phyloP scores from a whole-genome alignment of 805 yeast genomes.

The Barnettozyma wickerhamii region DNA sequence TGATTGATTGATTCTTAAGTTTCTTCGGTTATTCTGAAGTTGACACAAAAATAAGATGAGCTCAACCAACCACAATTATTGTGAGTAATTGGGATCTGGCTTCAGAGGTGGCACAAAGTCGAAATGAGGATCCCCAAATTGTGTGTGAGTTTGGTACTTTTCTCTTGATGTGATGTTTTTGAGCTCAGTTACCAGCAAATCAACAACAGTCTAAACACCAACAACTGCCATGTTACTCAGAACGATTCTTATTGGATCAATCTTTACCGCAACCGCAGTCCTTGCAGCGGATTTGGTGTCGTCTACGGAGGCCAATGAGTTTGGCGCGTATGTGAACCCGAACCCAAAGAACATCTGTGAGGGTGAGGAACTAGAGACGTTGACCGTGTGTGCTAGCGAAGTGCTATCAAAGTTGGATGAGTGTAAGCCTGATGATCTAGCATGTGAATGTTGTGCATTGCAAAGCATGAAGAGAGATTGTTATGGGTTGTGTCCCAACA shows the following conservation, averaged over 20 bases:
- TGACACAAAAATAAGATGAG: no score
- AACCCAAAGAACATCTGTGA: constrained; percentile 42
- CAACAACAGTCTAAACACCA: no score
- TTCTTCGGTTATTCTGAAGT: no score
- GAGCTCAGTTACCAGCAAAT: no score
- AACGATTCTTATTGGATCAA: no score
- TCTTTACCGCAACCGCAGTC: constrained; percentile 1
- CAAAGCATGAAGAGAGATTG: constrained; percentile 44
- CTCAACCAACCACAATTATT: no score
- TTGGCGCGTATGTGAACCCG: constrained; percentile 42
- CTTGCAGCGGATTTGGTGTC: constrained; percentile 16
- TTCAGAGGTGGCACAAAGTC: neutral
- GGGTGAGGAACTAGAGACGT: constrained; percentile 38
- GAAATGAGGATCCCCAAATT: no score
- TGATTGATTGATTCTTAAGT: no score
- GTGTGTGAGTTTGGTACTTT: no score
- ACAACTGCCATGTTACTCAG: no score
- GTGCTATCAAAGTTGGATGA: constrained; percentile 42
- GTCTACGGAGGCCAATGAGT: constrained; percentile 26
- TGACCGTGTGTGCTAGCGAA: constrained; percentile 43
- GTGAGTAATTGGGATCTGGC: no score
- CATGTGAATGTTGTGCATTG: constrained; percentile 54
- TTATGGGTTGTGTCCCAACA: constrained; percentile 45
- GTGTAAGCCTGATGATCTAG: constrained; percentile 49
- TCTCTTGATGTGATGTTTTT: no score